A percentile compares a stretch with the other conserved stretches of the same genome.
Conservation (phyloP, 345 rosid species). For the Gossypium rotundifolium region DNA sequence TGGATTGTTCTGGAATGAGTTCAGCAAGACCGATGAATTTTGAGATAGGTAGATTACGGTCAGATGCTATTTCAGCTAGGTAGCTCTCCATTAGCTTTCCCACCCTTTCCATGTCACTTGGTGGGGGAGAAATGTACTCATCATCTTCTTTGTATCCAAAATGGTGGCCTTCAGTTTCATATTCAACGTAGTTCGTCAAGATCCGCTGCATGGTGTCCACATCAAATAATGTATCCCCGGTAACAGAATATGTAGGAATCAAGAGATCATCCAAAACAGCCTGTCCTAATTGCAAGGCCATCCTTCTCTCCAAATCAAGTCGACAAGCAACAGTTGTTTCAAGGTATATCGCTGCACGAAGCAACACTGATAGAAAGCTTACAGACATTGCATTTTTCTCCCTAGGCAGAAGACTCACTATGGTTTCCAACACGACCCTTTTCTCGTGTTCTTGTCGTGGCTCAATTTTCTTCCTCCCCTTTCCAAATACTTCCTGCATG, state of each 20-base stretch:
- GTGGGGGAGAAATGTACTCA: conserved; percentile 37
- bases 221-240: conserved; percentile 77
- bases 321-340: conserved; percentile 94
- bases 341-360: conserved; percentile 75
- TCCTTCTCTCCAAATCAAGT: conserved; percentile 81
- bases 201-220: conserved; percentile 74
- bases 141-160: conserved; percentile 33
- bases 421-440: conserved; percentile 84
- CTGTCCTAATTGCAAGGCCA: conserved; percentile 75
- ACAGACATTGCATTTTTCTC: conserved; percentile 79
- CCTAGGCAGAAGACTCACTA: conserved; percentile 82
- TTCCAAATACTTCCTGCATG: conserved; percentile 72
- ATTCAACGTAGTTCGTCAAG: conserved; percentile 62
- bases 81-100: conserved; percentile 88
- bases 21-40: conserved; percentile 68
- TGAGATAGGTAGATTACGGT: conserved; percentile 58
- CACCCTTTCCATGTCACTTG: conserved; percentile 65
- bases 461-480: conserved; percentile 76
- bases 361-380: conserved; percentile 86
- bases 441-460: conserved; percentile 78
- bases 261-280: conserved; percentile 83
- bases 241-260: conserved; percentile 70
- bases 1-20: conserved; percentile 73
- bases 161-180: conserved; percentile 39
- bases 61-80: conserved; percentile 81